Evolutionary conservation across 495 filamentous ascomycete species (phyloP).

Genomic region (Xylaria castorea): DNA sequence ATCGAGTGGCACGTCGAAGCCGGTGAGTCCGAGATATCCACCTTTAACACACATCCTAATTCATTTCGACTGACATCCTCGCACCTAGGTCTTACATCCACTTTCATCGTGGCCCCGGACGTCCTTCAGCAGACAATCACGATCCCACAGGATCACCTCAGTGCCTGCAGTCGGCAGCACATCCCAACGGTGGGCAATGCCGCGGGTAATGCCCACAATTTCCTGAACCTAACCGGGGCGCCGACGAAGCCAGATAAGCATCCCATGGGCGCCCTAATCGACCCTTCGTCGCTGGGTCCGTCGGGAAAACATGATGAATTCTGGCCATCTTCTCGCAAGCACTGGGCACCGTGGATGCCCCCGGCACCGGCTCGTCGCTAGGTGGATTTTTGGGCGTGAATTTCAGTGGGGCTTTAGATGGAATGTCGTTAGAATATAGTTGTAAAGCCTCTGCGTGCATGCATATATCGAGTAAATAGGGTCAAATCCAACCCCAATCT

Average conservation of each 20-base stretch:
- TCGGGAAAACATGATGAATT: background rate
- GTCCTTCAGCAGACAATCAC: slow-evolving; percentile 63
- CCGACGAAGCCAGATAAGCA: background rate
- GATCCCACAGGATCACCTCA: slow-evolving; percentile 69
- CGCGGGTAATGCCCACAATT: slow-evolving; percentile 70
- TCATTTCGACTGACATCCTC: background rate
- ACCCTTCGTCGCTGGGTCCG: background rate
- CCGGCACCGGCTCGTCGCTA: slow-evolving; percentile 7
- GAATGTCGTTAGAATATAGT: background rate
- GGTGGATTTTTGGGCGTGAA: background rate
- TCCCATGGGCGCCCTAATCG: slow-evolving; percentile 14
- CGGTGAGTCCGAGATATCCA: slow-evolving; percentile 49
- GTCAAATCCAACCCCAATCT: background rate
- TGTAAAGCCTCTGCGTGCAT: background rate
- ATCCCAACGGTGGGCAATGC: slow-evolving; percentile 72
- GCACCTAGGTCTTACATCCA: slow-evolving; percentile 69
- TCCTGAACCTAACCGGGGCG: slow-evolving; percentile 59
- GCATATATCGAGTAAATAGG: background rate
- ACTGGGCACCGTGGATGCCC: slow-evolving; percentile 10
- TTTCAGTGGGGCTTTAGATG: background rate
- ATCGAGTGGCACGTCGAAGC: slow-evolving; percentile 80
- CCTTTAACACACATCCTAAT: background rate
- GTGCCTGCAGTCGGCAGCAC: slow-evolving; percentile 59
- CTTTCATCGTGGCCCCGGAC: slow-evolving; percentile 72
- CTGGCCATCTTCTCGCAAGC: slow-evolving; percentile 18